Percentiles rank a stretch among this genome's conserved stretches.
These are phyloP conservation scores for Hyparrhenia diplandra DNA, from an alignment of 176 grass and related monocot species.

Conservation along the genomic window DNA sequence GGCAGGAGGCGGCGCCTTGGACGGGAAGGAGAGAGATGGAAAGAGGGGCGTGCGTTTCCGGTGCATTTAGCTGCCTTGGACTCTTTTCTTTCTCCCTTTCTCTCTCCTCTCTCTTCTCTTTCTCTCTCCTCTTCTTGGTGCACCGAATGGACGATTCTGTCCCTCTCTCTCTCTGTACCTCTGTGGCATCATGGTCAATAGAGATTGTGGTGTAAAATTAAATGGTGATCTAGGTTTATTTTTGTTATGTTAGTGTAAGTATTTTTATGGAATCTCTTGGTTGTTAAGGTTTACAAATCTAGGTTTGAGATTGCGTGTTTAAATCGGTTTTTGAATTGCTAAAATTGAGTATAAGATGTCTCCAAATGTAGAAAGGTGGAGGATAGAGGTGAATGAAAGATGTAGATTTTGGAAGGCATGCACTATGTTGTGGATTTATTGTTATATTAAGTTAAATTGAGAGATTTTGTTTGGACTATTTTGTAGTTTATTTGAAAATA, in stretches of 20 bases:
- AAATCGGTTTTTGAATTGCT: background rate
- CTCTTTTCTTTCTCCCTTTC: background rate
- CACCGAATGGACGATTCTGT: background rate
- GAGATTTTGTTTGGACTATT: background rate
- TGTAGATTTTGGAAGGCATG: rapidly evolving
- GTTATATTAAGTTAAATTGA: background rate
- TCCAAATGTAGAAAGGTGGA: background rate
- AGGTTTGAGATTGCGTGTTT: background rate
- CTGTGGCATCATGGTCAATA: too few relatives aligned
- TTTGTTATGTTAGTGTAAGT: background rate
- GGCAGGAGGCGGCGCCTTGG: conserved; percentile 1
- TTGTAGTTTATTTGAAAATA: too few relatives aligned
- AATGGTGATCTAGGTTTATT: background rate
- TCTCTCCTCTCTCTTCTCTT: background rate
- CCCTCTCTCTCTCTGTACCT: too few relatives aligned
- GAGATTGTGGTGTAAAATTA: too few relatives aligned
- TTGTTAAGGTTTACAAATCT: background rate
- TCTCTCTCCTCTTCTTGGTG: background rate
- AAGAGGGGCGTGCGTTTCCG: conserved; percentile 31
- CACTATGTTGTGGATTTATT: background rate
- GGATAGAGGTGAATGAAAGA: background rate
- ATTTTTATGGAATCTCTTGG: background rate
- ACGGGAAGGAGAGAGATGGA: too few relatives aligned
- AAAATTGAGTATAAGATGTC: background rate
- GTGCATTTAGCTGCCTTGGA: conserved; percentile 29